These are phyloP conservation scores for Pichia phayaonensis DNA, from an alignment of 805 yeast species.

Conservation along the genomic window DNA sequence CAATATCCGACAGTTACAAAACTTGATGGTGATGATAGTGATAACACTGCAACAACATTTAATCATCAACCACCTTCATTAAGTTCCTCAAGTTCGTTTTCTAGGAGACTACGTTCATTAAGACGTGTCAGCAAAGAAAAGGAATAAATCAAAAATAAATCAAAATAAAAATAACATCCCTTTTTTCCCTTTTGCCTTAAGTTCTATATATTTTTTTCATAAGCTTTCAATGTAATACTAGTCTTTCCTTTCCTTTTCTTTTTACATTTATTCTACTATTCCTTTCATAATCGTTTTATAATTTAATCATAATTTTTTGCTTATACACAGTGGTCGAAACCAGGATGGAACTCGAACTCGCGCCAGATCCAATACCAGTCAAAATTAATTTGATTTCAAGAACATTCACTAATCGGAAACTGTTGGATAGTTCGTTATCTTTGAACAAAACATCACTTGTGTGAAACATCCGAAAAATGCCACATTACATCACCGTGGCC, in stretches of 20 bases:
- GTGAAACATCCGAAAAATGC: slow-evolving; percentile 40
- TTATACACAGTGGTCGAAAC: too few species aligned
- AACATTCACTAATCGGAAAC: too few species aligned
- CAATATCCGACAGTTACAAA: slow-evolving; percentile 27
- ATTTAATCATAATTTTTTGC: too few species aligned
- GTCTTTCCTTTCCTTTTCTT: neutral
- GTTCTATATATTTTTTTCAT: neutral
- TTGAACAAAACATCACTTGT: neutral
- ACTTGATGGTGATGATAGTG: slow-evolving; percentile 17
- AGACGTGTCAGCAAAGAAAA: slow-evolving; percentile 17
- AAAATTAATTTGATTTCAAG: too few species aligned
- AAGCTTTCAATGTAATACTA: neutral
- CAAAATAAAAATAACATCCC: neutral
- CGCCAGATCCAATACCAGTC: too few species aligned
- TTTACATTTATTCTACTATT: neutral
- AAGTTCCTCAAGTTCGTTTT: slow-evolving; percentile 5
- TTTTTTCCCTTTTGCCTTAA: neutral
- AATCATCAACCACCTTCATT: slow-evolving; percentile 1
- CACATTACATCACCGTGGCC: slow-evolving; percentile 80
- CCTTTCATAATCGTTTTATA: too few species aligned
- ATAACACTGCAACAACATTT: slow-evolving; percentile 2
- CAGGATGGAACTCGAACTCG: too few species aligned
- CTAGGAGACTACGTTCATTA: slow-evolving; percentile 21
- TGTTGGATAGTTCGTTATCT: too few species aligned
- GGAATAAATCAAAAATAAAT: neutral